A percentile compares a stretch with the other conserved stretches of the same genome.
Conservation (phyloP, 768 basidiomycete genomes). For the Lactarius pseudohatsudake region DNA sequence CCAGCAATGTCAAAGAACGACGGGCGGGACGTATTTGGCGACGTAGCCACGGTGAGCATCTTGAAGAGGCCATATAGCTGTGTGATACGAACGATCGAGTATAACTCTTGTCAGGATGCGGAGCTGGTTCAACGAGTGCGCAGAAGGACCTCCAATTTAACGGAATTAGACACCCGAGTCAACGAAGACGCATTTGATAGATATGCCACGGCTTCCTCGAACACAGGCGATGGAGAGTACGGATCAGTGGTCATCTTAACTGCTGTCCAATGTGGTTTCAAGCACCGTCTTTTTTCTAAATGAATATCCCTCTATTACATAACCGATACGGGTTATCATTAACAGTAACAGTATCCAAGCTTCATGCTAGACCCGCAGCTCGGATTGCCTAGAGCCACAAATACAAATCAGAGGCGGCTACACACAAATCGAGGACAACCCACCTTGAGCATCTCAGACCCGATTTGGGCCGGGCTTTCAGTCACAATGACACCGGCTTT, state of each 20-base stretch:
- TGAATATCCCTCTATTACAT: constrained; percentile 40
- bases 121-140: constrained; percentile 24
- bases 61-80: constrained; percentile 89
- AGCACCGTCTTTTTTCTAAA: constrained; percentile 7
- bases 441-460: constrained; percentile 84
- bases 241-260: constrained; percentile 26
- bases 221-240: constrained; percentile 42
- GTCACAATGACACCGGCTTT: constrained; percentile 92
- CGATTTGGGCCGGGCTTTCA: constrained; percentile 95
- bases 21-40: constrained; percentile 60
- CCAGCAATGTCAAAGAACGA: constrained; percentile 78
- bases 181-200: constrained; percentile 57
- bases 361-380: constrained; percentile 67
- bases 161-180: constrained; percentile 53
- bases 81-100: constrained; percentile 17
- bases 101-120: constrained; percentile 24
- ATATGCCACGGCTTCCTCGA: constrained; percentile 63
- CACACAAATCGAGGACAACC: constrained; percentile 26
- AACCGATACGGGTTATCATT: constrained; percentile 32
- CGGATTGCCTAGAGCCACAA: constrained; percentile 62
- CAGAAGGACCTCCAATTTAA: constrained; percentile 71
- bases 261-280: constrained; percentile 13
- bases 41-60: constrained; percentile 56
- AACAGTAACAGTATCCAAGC: constrained; percentile 31
- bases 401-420: constrained; percentile 24